Evolutionary conservation across 192 early-diverging fungal genomes (phyloP).

Genomic region (Backusella luteola): DNA sequence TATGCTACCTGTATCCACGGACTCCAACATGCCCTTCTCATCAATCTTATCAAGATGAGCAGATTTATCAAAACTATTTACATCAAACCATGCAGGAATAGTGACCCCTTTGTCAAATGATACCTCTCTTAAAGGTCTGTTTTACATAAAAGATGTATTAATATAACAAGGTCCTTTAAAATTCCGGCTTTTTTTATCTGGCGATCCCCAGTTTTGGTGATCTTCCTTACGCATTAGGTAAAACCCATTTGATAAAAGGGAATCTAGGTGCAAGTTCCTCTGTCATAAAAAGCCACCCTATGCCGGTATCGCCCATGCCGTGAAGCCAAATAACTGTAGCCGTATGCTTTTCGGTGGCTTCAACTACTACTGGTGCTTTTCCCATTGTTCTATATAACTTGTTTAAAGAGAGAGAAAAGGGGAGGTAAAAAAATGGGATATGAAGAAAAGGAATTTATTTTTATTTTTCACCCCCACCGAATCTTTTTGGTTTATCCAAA

Average conservation of each 20-base stretch:
- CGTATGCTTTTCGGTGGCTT: constrained; percentile 40
- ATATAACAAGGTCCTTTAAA: not conserved
- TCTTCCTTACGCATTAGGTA: constrained; percentile 76
- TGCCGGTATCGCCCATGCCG: constrained; percentile 59
- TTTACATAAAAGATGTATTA: not conserved
- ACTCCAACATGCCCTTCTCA: constrained; percentile 64
- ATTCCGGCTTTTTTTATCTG: not conserved
- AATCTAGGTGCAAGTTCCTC: constrained; percentile 51
- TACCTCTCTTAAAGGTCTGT: constrained; percentile 52
- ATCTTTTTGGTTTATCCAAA: not conserved
- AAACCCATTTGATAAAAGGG: constrained; percentile 86
- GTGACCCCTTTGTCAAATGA: constrained; percentile 71
- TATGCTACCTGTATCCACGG: constrained; percentile 44
- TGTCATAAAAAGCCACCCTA: constrained; percentile 55
- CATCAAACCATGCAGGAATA: constrained; percentile 74
- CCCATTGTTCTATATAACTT: not conserved
- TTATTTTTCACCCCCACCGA: not conserved
- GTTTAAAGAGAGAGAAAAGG: not conserved
- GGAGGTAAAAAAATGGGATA: not conserved
- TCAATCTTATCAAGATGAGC: constrained; percentile 55
- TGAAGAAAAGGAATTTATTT: not conserved
- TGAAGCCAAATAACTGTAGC: constrained; percentile 58
- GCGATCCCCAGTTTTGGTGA: not conserved
- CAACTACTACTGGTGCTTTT: not conserved
- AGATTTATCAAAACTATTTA: constrained; percentile 52